Evolutionary conservation across 2,329 filamentous ascomycete species (phyloP), one percentile per base, ranked within the genome.

Genomic region (Cytospora chrysosperma): DNA sequence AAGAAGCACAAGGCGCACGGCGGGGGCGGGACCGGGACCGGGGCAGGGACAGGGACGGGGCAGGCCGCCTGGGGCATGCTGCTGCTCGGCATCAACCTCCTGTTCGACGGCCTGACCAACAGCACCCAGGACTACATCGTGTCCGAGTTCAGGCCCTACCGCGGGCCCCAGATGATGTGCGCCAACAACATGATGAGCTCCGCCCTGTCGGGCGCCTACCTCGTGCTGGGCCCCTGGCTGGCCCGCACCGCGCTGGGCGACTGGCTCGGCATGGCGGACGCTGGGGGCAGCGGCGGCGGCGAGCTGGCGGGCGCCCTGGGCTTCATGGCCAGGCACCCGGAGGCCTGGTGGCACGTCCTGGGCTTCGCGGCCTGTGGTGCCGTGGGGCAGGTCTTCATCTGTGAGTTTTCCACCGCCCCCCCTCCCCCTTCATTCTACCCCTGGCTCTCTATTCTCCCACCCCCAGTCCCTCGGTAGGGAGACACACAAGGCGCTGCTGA

Each of bases 121-220:
- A 93, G 90, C 60, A 97, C 94, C 2, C 95, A 99, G 81, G 95
- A 99, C 76, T 88, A 97, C 76, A 92, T 99, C 75, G 97, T 98
- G 75, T 77, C 79, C 67, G 82, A 86, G 8, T 96, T 93, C 77
- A 87, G 86, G 68, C 88, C 89, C 17, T 97, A 95, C 75, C 86
- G 87, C 3, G 95, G 95, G 12, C 93, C 94, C 65, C 95, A 99
- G 83, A 99, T 99, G 95, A 99, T 99, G 95, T 96, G 93, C 74
- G 93, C 94, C 47, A 92, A 97, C 77, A 99, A 98, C 75, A 80
- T 97, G 62, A 90, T 98, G 76, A 89, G 86, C 70, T 94, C 93
- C 4, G 73, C 87, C 54, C 81, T 98, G 62, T 98, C 93, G 4
- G 82, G 85, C 24, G 73, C 79, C 0, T 98, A 96, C 72, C 85